Evolutionary conservation across 768 basidiomycete genomes (phyloP), one percentile per base, ranked within the genome.

Genomic region (Trametes elegans): DNA sequence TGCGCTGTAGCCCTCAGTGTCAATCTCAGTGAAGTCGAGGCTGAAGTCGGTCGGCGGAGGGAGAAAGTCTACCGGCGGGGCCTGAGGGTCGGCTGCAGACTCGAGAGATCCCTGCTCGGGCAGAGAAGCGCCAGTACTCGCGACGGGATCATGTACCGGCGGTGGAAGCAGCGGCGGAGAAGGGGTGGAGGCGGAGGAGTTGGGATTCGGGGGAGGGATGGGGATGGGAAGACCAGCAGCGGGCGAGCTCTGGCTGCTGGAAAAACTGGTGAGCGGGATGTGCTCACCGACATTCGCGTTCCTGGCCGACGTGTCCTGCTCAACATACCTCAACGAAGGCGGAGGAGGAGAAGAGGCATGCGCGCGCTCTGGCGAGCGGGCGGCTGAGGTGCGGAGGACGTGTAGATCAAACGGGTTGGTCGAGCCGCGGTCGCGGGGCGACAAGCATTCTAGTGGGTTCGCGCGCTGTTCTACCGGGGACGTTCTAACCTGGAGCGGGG

Each of bases 1-100:
- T 19, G 90, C 81, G 69, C 74, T 90, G 57, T 95, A 78, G 49
- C 83, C 82, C 59, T 92, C 91, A 61, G 93, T 90, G 61, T 94
- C 92, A 64, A 85, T 62, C 48, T 68, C 64, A 9, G 72, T 68
- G 29, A 77, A 70, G 55, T 77, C 77, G 24, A 71, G 44, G 19
- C 67, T 66, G 18, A 59, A 4, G 16, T 59, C 59, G 0, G 55
- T n/a, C 35, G 57, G 31, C 14, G 60, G 49, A 11, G 41, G 31
- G 9, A 56, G 32, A 18, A 53, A n/a, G 50, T 62, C 61, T 11
- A 31, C 36, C 4, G 49, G 26, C 24, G 51, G 36, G 26, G 31
- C 48, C 21, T 53, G 24, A 5, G 43, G 18, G n/a, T 62, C 58
- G 42, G 44, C 18, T 29, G 19, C 5, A 26, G 27, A 16, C 19